Evolutionary conservation across 2,329 filamentous ascomycete genomes (phyloP).

Genomic region (Plectosphaerella plurivora): DNA sequence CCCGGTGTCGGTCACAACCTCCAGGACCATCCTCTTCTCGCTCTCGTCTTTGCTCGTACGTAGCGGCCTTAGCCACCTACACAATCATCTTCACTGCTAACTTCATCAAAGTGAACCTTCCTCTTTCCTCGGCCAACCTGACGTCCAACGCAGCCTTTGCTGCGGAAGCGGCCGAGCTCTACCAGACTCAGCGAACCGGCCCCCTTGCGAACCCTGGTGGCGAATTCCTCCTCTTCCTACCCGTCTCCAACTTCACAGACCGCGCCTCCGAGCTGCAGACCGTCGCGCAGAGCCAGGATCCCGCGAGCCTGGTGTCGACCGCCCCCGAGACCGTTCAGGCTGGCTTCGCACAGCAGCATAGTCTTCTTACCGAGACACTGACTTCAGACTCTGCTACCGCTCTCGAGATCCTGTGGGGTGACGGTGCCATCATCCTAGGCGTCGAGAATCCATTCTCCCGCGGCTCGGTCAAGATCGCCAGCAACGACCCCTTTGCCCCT

Average conservation of each 20-base stretch:
- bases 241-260: slow-evolving; percentile 22
- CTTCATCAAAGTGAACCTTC: neutral
- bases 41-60: slow-evolving; percentile 1
- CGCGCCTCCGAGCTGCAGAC: slow-evolving; percentile 15
- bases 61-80: neutral
- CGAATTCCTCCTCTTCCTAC: slow-evolving; percentile 10
- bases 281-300: slow-evolving; percentile 24
- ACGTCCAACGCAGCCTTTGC: slow-evolving; percentile 25
- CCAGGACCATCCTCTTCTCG: slow-evolving; percentile 5
- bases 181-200: slow-evolving; percentile 21
- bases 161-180: slow-evolving; percentile 23
- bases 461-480: slow-evolving; percentile 31
- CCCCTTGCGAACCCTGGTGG: slow-evolving; percentile 22
- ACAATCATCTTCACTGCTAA: neutral
- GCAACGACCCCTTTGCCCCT: slow-evolving; percentile 23
- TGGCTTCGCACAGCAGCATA: slow-evolving; percentile 31
- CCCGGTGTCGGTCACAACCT: slow-evolving; percentile 8
- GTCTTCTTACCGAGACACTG: slow-evolving; percentile 23
- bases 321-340: slow-evolving; percentile 28
- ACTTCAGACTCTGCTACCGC: slow-evolving; percentile 18
- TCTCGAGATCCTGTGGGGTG: slow-evolving; percentile 26
- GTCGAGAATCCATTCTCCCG: slow-evolving; percentile 32
- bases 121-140: slow-evolving; percentile 14
- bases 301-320: slow-evolving; percentile 23
- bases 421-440: slow-evolving; percentile 22